Evolutionary conservation across 2,329 filamentous ascomycete species (phyloP), one percentile per base, ranked within the genome.

Genomic region (Colletotrichum higginsianum): DNA sequence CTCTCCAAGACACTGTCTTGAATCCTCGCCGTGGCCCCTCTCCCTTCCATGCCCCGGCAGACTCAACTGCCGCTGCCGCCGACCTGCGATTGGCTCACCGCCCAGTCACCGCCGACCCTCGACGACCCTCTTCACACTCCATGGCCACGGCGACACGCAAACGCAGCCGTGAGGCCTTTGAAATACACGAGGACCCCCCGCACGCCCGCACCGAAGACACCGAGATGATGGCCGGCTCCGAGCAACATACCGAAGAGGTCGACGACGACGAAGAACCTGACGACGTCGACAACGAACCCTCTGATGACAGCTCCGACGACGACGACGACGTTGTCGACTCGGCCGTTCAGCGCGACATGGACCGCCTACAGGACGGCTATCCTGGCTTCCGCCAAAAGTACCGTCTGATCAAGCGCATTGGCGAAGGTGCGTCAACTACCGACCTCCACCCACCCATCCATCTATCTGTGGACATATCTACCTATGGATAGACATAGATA

Each of bases 361-460:
- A 91, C 63, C 94, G 91, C 75, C 90, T 99, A 68, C 92, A 96
- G 76, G 87, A 90, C 65, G 92, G 91, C 44, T 98, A 98, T 80
- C 91, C 91, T 47, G 94, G 93, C 62, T 97, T 98, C 80, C 92
- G 89, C 75, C 88, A 94, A 77, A 91, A 92, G 69, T 99, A 96
- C 82, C 92, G 95, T 64, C 84, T 99, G 66, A 96, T 99, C 80
- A 98, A 98, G 83, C 92, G 96, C 74, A 99, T 99, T 78, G 96
- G 96, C 78, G 96, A 99, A 89, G 96, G 95, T 95, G 83, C 67
- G 78, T 76, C 44, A 11, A 11, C 18, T 35, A 40, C 18, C 13
- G n/a, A 26, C 56, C 62, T 77, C 57, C 77, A 71, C 23, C 65
- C 61, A 63, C 46, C 21, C 12, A 30, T 56, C 18, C 38, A 4